phyloP scores from a whole-genome alignment of 2,329 filamentous ascomycete genomes.

The Laburnicola sp. region DNA sequence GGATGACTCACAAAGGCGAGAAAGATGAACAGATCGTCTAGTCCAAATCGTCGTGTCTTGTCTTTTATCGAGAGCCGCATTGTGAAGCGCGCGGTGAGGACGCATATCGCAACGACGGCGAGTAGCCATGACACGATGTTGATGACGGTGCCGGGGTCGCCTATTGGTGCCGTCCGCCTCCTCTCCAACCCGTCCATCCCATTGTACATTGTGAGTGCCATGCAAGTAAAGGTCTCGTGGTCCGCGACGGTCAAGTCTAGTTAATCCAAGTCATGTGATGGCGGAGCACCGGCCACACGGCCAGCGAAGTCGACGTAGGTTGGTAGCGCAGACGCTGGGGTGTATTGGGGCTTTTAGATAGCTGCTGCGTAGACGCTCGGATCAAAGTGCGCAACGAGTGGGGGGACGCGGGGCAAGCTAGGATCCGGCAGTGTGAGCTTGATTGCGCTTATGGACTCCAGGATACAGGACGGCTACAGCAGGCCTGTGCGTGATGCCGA shows the following conservation, averaged over 20 bases:
- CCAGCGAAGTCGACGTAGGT: conserved; percentile 24
- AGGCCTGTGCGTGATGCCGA: conserved; percentile 10
- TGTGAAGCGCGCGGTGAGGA: conserved; percentile 27
- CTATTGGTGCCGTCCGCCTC: conserved; percentile 16
- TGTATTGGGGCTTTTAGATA: conserved; percentile 21
- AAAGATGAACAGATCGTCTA: conserved; percentile 31
- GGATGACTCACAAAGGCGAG: conserved; percentile 28
- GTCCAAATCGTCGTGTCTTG: conserved; percentile 18
- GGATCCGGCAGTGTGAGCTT: conserved; percentile 26
- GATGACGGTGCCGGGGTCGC: conserved; percentile 21
- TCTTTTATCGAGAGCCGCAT: conserved; percentile 30
- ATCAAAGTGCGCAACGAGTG: conserved; percentile 18
- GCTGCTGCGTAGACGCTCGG: conserved; percentile 12
- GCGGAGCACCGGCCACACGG: conserved; percentile 22
- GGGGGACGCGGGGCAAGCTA: conserved; percentile 16
- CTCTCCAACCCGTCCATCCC: conserved; percentile 13
- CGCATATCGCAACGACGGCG: conserved; percentile 25
- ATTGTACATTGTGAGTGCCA: conserved; percentile 17
- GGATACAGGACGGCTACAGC: conserved; percentile 17
- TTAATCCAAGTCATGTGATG: conserved; percentile 24
- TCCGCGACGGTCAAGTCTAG: conserved; percentile 11
- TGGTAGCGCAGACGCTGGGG: conserved; percentile 12
- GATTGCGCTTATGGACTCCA: conserved; percentile 25
- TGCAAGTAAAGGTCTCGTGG: conserved; percentile 3
- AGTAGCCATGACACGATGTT: conserved; percentile 34